These are phyloP conservation scores for Cubamyces lactineus DNA, from an alignment of 768 basidiomycete species.

Conservation along the genomic window DNA sequence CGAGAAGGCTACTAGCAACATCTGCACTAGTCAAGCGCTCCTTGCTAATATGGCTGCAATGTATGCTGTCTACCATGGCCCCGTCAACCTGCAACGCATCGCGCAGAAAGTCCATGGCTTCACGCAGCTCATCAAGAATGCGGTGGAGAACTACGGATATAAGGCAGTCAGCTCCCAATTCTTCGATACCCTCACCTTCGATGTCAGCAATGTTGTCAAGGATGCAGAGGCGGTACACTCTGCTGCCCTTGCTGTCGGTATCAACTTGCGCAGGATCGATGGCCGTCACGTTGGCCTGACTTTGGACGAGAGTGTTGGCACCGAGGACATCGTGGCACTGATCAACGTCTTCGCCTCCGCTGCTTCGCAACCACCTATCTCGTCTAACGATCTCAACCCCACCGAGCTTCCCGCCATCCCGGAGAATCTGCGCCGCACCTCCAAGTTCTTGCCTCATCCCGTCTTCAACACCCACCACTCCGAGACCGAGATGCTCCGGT, in stretches of 20 bases:
- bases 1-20: constrained; percentile 98
- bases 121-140: constrained; percentile 72
- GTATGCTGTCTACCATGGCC: constrained; percentile 97
- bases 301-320: constrained; percentile 86
- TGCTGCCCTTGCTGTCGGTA: constrained; percentile 60
- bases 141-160: constrained; percentile 77
- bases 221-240: constrained; percentile 68
- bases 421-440: constrained; percentile 57
- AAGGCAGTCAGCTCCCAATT: constrained; percentile 68
- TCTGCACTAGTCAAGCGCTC: constrained; percentile 96
- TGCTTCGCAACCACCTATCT: constrained; percentile 51
- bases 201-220: constrained; percentile 62
- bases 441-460: constrained; percentile 78
- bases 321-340: constrained; percentile 73
- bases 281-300: constrained; percentile 81
- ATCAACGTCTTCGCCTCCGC: constrained; percentile 82
- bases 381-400: constrained; percentile 51
- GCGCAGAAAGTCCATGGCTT: constrained; percentile 90
- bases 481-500: constrained; percentile 98
- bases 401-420: constrained; percentile 53
- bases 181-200: constrained; percentile 91
- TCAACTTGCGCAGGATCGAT: constrained; percentile 86
- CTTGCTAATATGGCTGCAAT: constrained; percentile 99
- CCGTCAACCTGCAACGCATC: constrained; percentile 80
- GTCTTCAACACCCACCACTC: constrained; percentile 98